phyloP scores from a whole-genome alignment of 768 basidiomycete species.

The Mycena kentingensis region DNA sequence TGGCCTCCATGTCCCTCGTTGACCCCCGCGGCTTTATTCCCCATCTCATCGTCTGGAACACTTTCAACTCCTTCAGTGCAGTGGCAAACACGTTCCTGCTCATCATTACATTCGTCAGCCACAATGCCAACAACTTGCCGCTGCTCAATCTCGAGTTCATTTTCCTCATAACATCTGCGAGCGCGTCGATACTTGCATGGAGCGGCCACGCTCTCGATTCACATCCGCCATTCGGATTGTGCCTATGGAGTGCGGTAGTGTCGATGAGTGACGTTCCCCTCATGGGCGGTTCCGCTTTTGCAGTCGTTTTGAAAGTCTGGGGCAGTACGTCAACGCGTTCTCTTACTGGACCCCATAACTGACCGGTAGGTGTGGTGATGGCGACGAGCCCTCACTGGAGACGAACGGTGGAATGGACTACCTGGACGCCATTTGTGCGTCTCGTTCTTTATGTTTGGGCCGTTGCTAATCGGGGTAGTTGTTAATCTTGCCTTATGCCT shows the following conservation, averaged over 20 bases:
- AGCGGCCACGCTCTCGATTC: conserved; percentile 15
- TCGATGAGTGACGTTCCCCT: conserved; percentile 13
- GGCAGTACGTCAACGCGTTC: too few species aligned
- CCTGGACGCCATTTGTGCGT: conserved; percentile 13
- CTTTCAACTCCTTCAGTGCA: conserved; percentile 14
- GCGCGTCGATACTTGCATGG: conserved; percentile 8
- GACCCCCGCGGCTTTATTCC: conserved; percentile 1
- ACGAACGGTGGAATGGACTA: conserved; percentile 1
- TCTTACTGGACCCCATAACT: too few species aligned
- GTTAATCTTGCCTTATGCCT: conserved; percentile 3
- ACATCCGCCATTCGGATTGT: conserved; percentile 7
- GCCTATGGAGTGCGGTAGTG: conserved; percentile 9
- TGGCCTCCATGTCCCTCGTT: conserved; percentile 8
- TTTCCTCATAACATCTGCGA: conserved; percentile 3
- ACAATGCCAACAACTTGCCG: neutral
- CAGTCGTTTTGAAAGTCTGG: conserved; percentile 5
- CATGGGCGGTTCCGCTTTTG: conserved; percentile 6
- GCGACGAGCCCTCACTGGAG: neutral
- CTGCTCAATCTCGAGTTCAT: conserved; percentile 11
- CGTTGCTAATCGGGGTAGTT: neutral
- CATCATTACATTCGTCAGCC: conserved; percentile 5
- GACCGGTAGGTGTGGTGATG: conserved; percentile 10
- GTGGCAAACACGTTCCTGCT: conserved; percentile 3
- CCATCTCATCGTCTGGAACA: conserved; percentile 13
- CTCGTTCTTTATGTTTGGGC: neutral